A percentile compares a stretch with the other conserved stretches of the same genome.
Evolutionary conservation across 768 basidiomycete species (phyloP).

Genomic region (Boletus rufocinnamomeus): DNA sequence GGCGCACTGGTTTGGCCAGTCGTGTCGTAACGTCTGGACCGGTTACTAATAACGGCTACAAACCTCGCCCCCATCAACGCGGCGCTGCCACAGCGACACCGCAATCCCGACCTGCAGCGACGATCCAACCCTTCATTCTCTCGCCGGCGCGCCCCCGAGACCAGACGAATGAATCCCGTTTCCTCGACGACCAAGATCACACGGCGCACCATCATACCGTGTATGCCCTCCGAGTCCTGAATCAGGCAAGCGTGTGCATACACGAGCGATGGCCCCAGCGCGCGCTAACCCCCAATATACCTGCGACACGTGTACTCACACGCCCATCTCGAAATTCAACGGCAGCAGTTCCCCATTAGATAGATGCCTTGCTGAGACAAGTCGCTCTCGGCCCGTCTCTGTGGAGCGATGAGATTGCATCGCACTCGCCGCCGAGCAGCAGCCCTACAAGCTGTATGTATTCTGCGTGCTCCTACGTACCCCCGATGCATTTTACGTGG

Average conservation of each 20-base stretch:
- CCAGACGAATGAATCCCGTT: neutral
- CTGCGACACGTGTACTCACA: conserved; percentile 37
- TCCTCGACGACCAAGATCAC: conserved; percentile 1
- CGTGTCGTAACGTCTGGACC: conserved; percentile 35
- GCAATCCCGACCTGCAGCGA: conserved; percentile 9
- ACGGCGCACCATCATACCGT: neutral
- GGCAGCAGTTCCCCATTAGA: conserved; percentile 31
- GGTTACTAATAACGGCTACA: conserved; percentile 30
- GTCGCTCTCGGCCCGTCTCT: conserved; percentile 9
- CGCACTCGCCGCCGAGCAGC: conserved; percentile 6
- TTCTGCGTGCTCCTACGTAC: conserved; percentile 4
- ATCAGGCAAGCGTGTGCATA: conserved; percentile 5
- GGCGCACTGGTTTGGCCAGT: conserved; percentile 36
- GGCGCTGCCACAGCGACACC: conserved; percentile 19
- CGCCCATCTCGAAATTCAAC: conserved; percentile 30
- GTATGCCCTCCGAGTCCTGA: neutral
- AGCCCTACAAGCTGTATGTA: conserved; percentile 5
- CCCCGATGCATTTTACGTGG: conserved; percentile 22
- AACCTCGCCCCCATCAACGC: conserved; percentile 26
- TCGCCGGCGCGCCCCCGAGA: neutral
- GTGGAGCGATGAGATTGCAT: conserved; percentile 18
- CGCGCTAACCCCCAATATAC: conserved; percentile 34
- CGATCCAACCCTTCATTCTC: neutral
- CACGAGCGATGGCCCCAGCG: conserved; percentile 11
- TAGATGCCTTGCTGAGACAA: conserved; percentile 8